Conservation (phyloP, 1,139 yeast genomes). For the Pichiaceae sp. region DNA sequence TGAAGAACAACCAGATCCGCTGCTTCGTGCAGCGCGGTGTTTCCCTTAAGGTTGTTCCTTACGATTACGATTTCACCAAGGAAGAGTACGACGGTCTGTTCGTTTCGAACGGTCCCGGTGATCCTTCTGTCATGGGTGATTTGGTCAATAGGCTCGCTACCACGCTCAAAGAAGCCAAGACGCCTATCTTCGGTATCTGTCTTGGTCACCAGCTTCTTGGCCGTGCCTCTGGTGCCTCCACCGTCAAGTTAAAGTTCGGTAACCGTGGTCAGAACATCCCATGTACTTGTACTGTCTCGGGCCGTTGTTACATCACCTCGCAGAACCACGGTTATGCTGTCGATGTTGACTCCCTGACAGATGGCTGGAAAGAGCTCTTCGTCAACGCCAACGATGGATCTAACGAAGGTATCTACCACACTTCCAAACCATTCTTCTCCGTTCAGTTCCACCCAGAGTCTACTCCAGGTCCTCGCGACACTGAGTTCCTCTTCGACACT, state of each 20-base stretch:
- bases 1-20: constrained; percentile 95
- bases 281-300: constrained; percentile 85
- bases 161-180: constrained; percentile 52
- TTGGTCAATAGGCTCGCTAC: constrained; percentile 52
- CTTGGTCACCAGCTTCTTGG: constrained; percentile 97
- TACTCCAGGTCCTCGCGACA: constrained; percentile 98
- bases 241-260: constrained; percentile 92
- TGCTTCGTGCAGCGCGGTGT: constrained; percentile 96
- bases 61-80: constrained; percentile 76
- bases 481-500: constrained; percentile 93
- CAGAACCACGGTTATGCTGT: constrained; percentile 99
- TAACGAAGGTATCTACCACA: constrained; percentile 96
- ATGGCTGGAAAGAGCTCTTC: constrained; percentile 90
- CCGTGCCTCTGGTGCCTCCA: constrained; percentile 90
- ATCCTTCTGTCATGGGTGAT: constrained; percentile 76
- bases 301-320: constrained; percentile 96
- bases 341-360: constrained; percentile 62
- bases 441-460: constrained; percentile 99
- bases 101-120: constrained; percentile 99
- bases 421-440: constrained; percentile 85
- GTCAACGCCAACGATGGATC: constrained; percentile 96
- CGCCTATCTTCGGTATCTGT: constrained; percentile 95
- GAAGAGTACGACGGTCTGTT: constrained; percentile 91
- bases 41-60: constrained; percentile 91
- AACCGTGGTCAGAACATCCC: constrained; percentile 99